These are phyloP conservation scores for Apiospora phragmitis DNA, from an alignment of 2,329 filamentous ascomycete genomes.

Conservation along the genomic window DNA sequence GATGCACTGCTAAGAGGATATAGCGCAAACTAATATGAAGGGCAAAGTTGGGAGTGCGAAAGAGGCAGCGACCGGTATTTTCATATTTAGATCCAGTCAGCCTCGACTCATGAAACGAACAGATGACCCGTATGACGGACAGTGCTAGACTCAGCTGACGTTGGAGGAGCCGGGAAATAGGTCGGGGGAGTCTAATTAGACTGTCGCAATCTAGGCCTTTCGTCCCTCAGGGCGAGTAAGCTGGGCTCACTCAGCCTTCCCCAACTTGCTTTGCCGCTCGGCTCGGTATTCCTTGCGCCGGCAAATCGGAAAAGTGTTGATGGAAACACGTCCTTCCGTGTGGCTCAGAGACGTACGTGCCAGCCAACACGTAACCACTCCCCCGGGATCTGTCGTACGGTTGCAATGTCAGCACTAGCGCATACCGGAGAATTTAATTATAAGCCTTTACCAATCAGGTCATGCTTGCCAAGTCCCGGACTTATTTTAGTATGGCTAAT, in stretches of 20 bases:
- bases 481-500: not conserved
- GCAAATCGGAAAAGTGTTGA: not conserved
- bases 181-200: not conserved
- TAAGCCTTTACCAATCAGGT: not conserved
- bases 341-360: not conserved
- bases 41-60: not conserved
- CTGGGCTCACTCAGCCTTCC: slow-evolving; percentile 3
- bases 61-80: not conserved
- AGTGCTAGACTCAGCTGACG: not conserved
- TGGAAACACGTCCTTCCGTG: not conserved
- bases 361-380: not conserved
- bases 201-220: not conserved
- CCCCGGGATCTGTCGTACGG: not conserved
- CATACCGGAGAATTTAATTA: not conserved
- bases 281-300: not conserved
- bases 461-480: not conserved
- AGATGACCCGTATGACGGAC: not conserved
- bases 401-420: not conserved
- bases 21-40: too few relatives aligned
- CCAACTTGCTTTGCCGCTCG: not conserved
- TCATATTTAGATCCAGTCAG: not conserved
- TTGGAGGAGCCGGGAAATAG: not conserved
- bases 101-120: not conserved
- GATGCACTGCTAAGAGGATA: not conserved
- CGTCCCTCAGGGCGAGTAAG: not conserved